Percentiles rank a stretch among this genome's conserved stretches.
Conservation (phyloP, 768 basidiomycete genomes). For the Sutorius australiensis region DNA sequence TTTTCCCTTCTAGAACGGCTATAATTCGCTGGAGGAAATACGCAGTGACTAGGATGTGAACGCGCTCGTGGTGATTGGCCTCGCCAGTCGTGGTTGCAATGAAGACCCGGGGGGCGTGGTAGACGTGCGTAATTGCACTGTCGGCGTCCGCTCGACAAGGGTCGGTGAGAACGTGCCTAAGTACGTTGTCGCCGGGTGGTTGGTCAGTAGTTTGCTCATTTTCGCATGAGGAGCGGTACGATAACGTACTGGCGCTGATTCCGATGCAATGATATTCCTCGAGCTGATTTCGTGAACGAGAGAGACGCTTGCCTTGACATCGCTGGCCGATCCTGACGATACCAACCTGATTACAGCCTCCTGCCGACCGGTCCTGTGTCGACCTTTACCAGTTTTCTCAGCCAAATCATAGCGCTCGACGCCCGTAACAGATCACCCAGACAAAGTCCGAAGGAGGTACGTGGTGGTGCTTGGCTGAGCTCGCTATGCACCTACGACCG, state of each 20-base stretch:
- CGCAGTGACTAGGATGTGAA: not conserved
- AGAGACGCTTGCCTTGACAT: not conserved
- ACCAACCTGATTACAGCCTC: not conserved
- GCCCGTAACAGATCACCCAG: not conserved
- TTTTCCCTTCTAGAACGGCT: not conserved
- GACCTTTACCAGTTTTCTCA: not conserved
- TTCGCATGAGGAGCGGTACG: not conserved
- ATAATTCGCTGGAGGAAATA: not conserved
- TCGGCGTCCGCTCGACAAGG: not conserved
- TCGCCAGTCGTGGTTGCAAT: too few species aligned
- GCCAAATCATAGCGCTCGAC: not conserved
- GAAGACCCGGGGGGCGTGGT: not conserved
- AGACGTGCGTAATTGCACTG: not conserved
- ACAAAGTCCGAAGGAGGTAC: not conserved
- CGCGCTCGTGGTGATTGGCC: not conserved
- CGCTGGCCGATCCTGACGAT: not conserved
- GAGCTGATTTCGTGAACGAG: not conserved
- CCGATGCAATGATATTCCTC: not conserved
- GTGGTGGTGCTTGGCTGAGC: not conserved
- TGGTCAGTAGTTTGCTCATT: not conserved
- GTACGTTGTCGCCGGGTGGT: not conserved
- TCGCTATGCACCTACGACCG: not conserved
- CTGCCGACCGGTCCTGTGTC: not conserved
- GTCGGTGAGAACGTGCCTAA: not conserved
- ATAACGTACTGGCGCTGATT: not conserved